phyloP scores from a whole-genome alignment of 495 filamentous ascomycete species.

The Trichoderma gamsii region DNA sequence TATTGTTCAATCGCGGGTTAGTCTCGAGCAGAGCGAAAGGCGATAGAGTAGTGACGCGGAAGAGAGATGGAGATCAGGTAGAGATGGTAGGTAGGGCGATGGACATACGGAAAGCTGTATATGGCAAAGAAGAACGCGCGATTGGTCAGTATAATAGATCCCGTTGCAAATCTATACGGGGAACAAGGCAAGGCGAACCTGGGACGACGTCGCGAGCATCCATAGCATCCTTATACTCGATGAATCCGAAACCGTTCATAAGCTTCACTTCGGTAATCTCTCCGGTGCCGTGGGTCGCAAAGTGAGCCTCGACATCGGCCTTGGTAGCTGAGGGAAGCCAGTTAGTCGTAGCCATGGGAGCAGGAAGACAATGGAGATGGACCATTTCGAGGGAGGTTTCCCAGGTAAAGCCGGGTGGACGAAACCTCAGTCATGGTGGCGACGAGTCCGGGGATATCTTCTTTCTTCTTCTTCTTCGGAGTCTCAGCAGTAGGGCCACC shows the following conservation, averaged over 20 bases:
- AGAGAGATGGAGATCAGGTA: too few species aligned
- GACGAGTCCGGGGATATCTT: conserved; percentile 8
- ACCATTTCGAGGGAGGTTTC: conserved; percentile 96
- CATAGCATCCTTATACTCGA: conserved; percentile 96
- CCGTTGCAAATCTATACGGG: conserved; percentile 15
- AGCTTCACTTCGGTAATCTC: conserved; percentile 98
- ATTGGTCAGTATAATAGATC: conserved; percentile 20
- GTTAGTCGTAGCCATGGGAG: conserved; percentile 23
- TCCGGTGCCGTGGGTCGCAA: conserved; percentile 88
- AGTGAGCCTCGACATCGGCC: conserved; percentile 92
- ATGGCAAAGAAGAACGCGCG: conserved; percentile 17
- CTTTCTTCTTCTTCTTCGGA: neutral
- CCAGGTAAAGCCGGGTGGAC: conserved; percentile 89
- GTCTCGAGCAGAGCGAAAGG: conserved; percentile 28
- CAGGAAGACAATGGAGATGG: conserved; percentile 42
- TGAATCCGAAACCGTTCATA: conserved; percentile 99
- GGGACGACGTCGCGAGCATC: conserved; percentile 97
- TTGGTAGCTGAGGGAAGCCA: conserved; percentile 67
- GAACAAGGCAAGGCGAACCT: conserved; percentile 52
- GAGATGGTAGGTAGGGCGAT: conserved; percentile 20
- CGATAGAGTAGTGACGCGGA: conserved; percentile 22
- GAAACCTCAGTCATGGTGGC: conserved; percentile 69
- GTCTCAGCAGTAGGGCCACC: neutral
- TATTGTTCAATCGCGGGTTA: conserved; percentile 31
- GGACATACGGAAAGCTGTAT: conserved; percentile 52